Evolutionary conservation across 441 rosid genomes (phyloP), one percentile per base, ranked within the genome.

Genomic region (Aquilaria agallochum): DNA sequence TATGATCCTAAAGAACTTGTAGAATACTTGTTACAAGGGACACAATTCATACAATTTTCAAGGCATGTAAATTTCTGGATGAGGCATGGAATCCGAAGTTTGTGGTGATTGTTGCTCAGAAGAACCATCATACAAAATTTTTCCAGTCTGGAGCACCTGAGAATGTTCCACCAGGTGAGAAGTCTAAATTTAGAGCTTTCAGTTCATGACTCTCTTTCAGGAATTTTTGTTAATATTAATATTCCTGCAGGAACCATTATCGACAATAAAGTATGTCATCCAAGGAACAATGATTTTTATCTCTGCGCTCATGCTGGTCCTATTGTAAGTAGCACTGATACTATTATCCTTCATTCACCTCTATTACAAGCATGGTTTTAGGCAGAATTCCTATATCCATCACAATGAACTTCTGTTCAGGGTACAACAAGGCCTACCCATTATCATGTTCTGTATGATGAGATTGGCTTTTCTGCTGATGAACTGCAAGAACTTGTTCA

Each of bases 251-350:
- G 97, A 50, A 95, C 97, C 3, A 68, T 95, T 34, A 77, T 95
- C 34, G 97, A 95, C 76, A 89, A 75, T 74, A 83, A 62, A 78
- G 66, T 95, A 31, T 92, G 99, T 56, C 96, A 91, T 71, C 96
- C 96, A 0, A 76, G 70, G 69, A 86, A 81, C 79, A 77, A 89
- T 67, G 99, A 91, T 59, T 95, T 95, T 78, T 95, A 88, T 63
- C 90, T 91, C 9, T 91, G 97, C 72, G 97, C 96, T 0, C 97
- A 95, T 69, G 99, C 96, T 1, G 99, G 99, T 55, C 89, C 89
- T 97, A 95, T 89, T 60, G 97, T 94, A 75, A 86, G 97, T 89
- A 14, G 48, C 60, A 32, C 31, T 3, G 5, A 10, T 10, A 40
- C 9, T 40, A 40, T 7, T 40, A 40, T 40, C 45, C 45, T 40